Evolutionary conservation across 441 rosid species (phyloP).

Genomic region (Daphne laureola): DNA sequence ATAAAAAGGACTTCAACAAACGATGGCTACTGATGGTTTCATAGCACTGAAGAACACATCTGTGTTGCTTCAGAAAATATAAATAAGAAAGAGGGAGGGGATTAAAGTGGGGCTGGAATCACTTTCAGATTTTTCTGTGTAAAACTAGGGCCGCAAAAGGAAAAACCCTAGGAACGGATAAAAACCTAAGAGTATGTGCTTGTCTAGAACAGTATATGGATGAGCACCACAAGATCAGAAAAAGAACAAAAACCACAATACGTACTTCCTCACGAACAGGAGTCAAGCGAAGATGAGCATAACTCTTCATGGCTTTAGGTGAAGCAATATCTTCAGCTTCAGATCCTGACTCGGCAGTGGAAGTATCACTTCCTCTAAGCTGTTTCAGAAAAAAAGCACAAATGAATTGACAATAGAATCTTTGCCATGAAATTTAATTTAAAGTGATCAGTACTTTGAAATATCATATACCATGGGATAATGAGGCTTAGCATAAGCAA

Average conservation of each 20-base stretch:
- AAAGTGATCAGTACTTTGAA: constrained; percentile 6
- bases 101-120: no score
- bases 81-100: background rate
- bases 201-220: constrained; percentile 3
- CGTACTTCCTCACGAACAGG: constrained; percentile 99
- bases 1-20: background rate
- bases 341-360: constrained; percentile 98
- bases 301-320: constrained; percentile 85
- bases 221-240: background rate
- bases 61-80: background rate
- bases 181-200: no score
- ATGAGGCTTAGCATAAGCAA: constrained; percentile 85
- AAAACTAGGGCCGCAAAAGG: no score
- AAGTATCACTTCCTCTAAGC: constrained; percentile 91
- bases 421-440: constrained; percentile 1
- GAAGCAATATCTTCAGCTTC: constrained; percentile 94
- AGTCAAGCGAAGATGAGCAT: constrained; percentile 83
- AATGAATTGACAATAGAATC: constrained; percentile 7
- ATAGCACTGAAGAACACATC: no score
- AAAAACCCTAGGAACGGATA: no score
- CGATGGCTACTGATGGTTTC: no score
- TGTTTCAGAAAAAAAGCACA: constrained; percentile 24
- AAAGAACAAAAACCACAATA: constrained; percentile 8
- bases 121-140: no score
- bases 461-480: constrained; percentile 55